These are phyloP conservation scores for Zasmidium angulare DNA, from an alignment of 2,329 filamentous ascomycete genomes.

Conservation along the genomic window DNA sequence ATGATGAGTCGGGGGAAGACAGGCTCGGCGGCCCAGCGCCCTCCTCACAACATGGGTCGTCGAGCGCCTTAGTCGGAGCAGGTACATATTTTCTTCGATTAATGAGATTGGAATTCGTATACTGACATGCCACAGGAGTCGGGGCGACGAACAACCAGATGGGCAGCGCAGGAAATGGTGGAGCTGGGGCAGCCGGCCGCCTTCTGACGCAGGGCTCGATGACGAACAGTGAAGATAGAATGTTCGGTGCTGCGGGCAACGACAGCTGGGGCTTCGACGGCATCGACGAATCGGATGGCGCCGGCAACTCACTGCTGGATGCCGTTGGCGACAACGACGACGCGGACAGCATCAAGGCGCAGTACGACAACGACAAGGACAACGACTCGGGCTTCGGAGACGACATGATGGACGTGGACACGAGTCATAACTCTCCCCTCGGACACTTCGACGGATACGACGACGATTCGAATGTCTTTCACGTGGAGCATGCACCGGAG, in stretches of 20 bases:
- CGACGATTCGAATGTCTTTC: not conserved
- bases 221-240: conserved; percentile 7
- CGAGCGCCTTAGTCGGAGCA: conserved; percentile 83
- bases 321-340: not conserved
- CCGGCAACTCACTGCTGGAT: not conserved
- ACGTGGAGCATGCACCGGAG: not conserved
- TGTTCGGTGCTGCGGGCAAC: conserved; percentile 2
- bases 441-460: not conserved
- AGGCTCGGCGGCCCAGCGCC: conserved; percentile 73
- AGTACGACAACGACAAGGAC: not conserved
- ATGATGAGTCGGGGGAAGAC: conserved; percentile 72
- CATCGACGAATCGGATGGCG: not conserved
- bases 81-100: too few relatives aligned
- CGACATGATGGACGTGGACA: not conserved
- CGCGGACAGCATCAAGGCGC: conserved; percentile 1
- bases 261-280: not conserved
- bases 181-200: conserved; percentile 24
- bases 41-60: conserved; percentile 79
- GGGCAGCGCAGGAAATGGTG: conserved; percentile 20
- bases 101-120: too few relatives aligned
- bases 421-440: not conserved
- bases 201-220: conserved; percentile 27
- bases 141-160: conserved; percentile 22
- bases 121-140: conserved; percentile 35
- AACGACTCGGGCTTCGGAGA: conserved; percentile 3